Conservation (phyloP, 371 early-diverging fungal species). For the Mortierella polycephala region DNA sequence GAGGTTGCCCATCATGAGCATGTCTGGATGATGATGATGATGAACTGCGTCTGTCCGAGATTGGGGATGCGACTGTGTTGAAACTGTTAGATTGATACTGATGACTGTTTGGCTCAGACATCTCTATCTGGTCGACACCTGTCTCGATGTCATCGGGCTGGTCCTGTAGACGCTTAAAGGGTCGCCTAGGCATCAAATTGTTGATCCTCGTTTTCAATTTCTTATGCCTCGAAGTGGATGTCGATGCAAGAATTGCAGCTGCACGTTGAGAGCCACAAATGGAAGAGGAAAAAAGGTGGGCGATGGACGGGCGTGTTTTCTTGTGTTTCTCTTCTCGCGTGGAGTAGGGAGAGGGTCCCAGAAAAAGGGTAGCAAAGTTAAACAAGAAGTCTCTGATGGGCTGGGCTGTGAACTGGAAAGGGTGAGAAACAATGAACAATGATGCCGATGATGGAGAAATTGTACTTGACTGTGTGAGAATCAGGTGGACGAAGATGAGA, state of each 20-base stretch:
- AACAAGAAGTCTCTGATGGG: no score
- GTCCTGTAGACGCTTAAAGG: slow-evolving; percentile 47
- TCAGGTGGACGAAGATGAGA: no score
- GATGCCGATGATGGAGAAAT: no score
- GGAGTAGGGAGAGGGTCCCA: no score
- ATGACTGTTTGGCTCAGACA: slow-evolving; percentile 36
- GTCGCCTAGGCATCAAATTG: slow-evolving; percentile 34
- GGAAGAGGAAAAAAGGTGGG: neutral
- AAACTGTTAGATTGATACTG: slow-evolving; percentile 14
- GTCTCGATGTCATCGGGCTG: slow-evolving; percentile 52
- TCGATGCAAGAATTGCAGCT: neutral
- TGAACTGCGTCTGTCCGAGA: slow-evolving; percentile 43
- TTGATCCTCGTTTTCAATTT: neutral
- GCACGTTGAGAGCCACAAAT: slow-evolving; percentile 5
- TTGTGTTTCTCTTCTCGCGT: neutral
- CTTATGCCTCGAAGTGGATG: neutral
- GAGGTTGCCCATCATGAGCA: slow-evolving; percentile 27
- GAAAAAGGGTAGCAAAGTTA: no score
- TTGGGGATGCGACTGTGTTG: slow-evolving; percentile 31
- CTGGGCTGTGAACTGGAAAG: no score
- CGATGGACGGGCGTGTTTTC: neutral
- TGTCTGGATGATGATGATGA: slow-evolving; percentile 31
- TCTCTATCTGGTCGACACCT: slow-evolving; percentile 39
- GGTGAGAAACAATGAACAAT: no score
- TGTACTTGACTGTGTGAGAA: no score